Evolutionary conservation across 257 asterid genomes (phyloP).

Genomic region (Gentiana dahurica): DNA sequence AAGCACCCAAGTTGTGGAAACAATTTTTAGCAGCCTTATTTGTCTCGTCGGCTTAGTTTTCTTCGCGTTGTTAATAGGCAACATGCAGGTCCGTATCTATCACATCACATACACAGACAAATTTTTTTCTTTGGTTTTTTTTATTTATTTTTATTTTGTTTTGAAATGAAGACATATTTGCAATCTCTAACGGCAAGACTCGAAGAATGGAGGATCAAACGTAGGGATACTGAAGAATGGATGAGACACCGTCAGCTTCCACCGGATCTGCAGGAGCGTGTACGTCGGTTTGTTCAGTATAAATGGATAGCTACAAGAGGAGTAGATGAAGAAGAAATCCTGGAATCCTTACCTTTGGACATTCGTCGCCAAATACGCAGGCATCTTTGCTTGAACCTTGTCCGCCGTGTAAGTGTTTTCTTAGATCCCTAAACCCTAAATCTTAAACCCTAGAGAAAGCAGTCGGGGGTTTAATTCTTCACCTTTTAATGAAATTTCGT

Average conservation of each 20-base stretch:
- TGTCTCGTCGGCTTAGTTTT: conserved; percentile 79
- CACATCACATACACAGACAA: too few relatives aligned
- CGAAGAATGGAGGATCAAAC: conserved; percentile 79
- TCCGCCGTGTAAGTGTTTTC: conserved; percentile 65
- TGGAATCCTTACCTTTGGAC: conserved; percentile 62
- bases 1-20: conserved; percentile 43
- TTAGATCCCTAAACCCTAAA: background rate
- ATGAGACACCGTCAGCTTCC: conserved; percentile 90
- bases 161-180: conserved; percentile 51
- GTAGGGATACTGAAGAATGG: conserved; percentile 94
- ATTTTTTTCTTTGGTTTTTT: too few relatives aligned
- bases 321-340: conserved; percentile 67
- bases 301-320: conserved; percentile 89
- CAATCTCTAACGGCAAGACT: conserved; percentile 80
- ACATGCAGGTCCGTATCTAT: conserved; percentile 55
- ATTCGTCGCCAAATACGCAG: conserved; percentile 65
- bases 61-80: conserved; percentile 75
- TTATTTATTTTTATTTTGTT: conserved; percentile 1
- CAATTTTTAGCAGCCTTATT: conserved; percentile 46
- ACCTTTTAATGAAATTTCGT: background rate
- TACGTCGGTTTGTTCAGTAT: conserved; percentile 67
- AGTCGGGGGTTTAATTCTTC: too few relatives aligned
- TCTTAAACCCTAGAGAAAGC: background rate
- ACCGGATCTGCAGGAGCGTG: conserved; percentile 64
- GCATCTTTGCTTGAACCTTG: conserved; percentile 82